A percentile compares a stretch with the other conserved stretches of the same genome.
Conservation (phyloP, 352 stramenopile species). For the Peronosclerospora sorghi region DNA sequence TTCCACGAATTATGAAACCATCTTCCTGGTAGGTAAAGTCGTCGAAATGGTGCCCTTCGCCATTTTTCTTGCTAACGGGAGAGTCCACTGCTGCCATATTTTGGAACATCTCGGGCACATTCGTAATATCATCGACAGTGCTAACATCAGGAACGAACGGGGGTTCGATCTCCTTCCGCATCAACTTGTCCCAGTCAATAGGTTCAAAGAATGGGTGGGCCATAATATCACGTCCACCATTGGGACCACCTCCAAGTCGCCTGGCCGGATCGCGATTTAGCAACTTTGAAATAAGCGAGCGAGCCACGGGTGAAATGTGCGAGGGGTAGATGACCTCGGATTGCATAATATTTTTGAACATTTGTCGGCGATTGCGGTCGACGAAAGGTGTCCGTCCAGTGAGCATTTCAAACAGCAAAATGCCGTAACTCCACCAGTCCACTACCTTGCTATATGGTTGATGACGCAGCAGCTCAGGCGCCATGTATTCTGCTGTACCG, state of each 20-base stretch:
- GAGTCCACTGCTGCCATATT: slow-evolving; percentile 84
- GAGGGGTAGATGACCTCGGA: slow-evolving; percentile 81
- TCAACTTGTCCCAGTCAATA: slow-evolving; percentile 81
- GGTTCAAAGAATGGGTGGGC: slow-evolving; percentile 75
- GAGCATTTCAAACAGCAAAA: slow-evolving; percentile 84
- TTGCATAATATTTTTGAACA: slow-evolving; percentile 89
- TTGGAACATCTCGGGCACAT: slow-evolving; percentile 85
- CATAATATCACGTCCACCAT: slow-evolving; percentile 82
- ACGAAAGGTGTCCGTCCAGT: slow-evolving; percentile 81
- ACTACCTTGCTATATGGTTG: slow-evolving; percentile 85
- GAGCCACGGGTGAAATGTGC: slow-evolving; percentile 65
- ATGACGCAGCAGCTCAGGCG: slow-evolving; percentile 69
- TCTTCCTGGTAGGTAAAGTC: slow-evolving; percentile 87
- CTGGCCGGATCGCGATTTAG: slow-evolving; percentile 89
- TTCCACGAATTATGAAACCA: slow-evolving; percentile 33
- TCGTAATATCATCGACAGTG: slow-evolving; percentile 78
- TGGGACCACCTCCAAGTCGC: slow-evolving; percentile 85
- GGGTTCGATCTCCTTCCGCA: slow-evolving; percentile 75
- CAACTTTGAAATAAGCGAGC: slow-evolving; percentile 81
- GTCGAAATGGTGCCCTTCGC: slow-evolving; percentile 79
- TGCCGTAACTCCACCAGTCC: slow-evolving; percentile 86
- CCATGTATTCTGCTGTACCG: slow-evolving; percentile 84
- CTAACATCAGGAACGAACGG: slow-evolving; percentile 72
- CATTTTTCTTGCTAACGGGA: slow-evolving; percentile 79
- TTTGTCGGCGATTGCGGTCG: slow-evolving; percentile 78